Evolutionary conservation across 345 rosid genomes (phyloP).

Genomic region (Dipteronia dyeriana): DNA sequence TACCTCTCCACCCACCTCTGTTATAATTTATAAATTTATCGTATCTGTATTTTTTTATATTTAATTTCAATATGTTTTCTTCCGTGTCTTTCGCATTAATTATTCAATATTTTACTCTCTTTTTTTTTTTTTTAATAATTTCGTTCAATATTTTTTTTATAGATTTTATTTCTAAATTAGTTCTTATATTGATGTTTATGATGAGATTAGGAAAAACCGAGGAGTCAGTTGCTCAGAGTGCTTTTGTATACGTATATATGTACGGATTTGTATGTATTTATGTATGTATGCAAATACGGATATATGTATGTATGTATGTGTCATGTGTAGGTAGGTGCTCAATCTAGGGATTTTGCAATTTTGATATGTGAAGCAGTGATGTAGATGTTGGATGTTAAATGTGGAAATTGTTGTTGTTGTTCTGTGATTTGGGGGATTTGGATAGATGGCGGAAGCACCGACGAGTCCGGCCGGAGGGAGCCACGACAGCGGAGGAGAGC

Average conservation of each 20-base stretch:
- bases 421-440: neutral
- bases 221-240: neutral
- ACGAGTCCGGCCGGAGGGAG: conserved; percentile 64
- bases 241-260: neutral
- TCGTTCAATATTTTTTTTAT: neutral
- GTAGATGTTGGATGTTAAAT: neutral
- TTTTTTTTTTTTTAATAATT: too few species aligned
- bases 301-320: neutral
- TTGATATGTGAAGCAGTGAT: neutral
- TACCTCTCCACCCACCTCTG: neutral
- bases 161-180: neutral
- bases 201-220: conserved; percentile 5
- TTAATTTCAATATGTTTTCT: neutral
- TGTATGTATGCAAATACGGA: neutral
- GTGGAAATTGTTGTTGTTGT: neutral
- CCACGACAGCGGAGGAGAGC: conserved; percentile 63
- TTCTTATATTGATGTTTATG: neutral
- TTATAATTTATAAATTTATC: neutral
- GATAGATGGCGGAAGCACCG: conserved; percentile 59
- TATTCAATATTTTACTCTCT: neutral
- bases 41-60: too few species aligned
- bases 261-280: neutral
- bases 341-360: conserved; percentile 16
- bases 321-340: neutral
- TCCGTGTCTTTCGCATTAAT: neutral